phyloP scores from a whole-genome alignment of 2,329 filamentous ascomycete species.

The Hypoxylon sp. region DNA sequence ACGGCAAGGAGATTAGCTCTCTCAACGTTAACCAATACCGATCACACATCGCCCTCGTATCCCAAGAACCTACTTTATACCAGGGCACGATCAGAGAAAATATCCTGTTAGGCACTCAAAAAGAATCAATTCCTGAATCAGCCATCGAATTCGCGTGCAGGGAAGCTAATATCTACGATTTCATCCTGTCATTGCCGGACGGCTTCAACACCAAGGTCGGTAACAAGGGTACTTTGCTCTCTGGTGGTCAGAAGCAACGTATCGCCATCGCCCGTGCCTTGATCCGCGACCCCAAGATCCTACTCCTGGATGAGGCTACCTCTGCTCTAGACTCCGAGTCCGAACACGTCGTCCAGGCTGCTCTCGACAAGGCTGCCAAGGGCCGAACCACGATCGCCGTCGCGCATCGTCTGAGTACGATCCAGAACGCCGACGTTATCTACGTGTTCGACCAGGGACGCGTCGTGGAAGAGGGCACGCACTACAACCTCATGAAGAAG shows the following conservation, averaged over 20 bases:
- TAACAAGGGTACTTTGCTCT: slow-evolving; percentile 86
- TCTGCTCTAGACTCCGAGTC: slow-evolving; percentile 82
- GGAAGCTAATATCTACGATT: slow-evolving; percentile 94
- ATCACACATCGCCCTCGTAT: slow-evolving; percentile 86
- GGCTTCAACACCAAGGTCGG: slow-evolving; percentile 90
- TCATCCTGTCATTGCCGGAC: slow-evolving; percentile 87
- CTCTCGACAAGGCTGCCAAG: slow-evolving; percentile 85
- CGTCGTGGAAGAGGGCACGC: slow-evolving; percentile 87
- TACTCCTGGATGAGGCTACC: slow-evolving; percentile 87
- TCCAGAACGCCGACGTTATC: slow-evolving; percentile 94
- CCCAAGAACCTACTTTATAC: slow-evolving; percentile 94
- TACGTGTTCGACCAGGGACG: slow-evolving; percentile 95
- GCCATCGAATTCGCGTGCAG: slow-evolving; percentile 84
- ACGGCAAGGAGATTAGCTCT: slow-evolving; percentile 84
- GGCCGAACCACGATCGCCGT: slow-evolving; percentile 94
- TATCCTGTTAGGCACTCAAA: slow-evolving; percentile 82
- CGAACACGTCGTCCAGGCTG: slow-evolving; percentile 85
- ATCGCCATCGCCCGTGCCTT: slow-evolving; percentile 93
- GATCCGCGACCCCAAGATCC: slow-evolving; percentile 89
- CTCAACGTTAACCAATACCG: slow-evolving; percentile 92
- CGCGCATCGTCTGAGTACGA: slow-evolving; percentile 91
- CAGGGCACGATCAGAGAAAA: slow-evolving; percentile 94
- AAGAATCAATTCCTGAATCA: slow-evolving; percentile 78
- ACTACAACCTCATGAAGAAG: slow-evolving; percentile 78
- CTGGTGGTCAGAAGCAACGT: slow-evolving; percentile 94